Base-by-base conservation (phyloP, 176 grass and related monocot genomes). In the Elymus sibiricus region DNA sequence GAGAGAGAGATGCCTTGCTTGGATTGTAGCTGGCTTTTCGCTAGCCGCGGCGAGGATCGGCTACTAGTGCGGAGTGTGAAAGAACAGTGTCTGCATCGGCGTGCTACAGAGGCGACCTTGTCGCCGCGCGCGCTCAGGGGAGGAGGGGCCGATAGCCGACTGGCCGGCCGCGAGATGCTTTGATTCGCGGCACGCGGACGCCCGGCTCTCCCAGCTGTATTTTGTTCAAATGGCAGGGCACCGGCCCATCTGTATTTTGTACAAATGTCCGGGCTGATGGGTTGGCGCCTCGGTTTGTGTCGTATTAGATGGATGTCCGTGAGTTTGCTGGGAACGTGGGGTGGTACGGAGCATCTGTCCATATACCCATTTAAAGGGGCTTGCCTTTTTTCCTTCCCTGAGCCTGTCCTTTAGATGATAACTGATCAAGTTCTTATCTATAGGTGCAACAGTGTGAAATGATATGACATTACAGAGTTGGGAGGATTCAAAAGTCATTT, bases 81-180 rank as follows among this genome's bases (percentile, higher is more conserved):
- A 70, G 5, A 86, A 59, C 80, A 79, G 66, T 80, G 46, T 67
- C 60, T 29, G 75, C 80, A 75, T 87, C 85, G 58, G 55, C 80
- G 78, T 73, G 81, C 80, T 80, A 87, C 85, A 91, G 85, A 11
- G 22, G 22, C 37, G 60, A 16, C 5, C 75, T 83, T 87, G 89
- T 87, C 68, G 27, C 46, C 39, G 40, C 21, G 40, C 44, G 79
- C 61, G 26, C 25, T 47, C 47, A n/a, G 69, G 77, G 24, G 5
- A 11, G 44, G 14, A 64, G 47, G 77, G 65, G 29, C 44, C 70
- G 53, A 25, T 42, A 58, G 6, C 55, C 43, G n/a, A 11, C 27
- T 14, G 32, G 31, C 79, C 77, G 15, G 60, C 61, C 78, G 77
- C 60, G 77, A 28, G 47, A 64, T 62, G 84, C 9, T 59, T 51